phyloP scores from a whole-genome alignment of 345 rosid species.

The Eucalyptus rudis region DNA sequence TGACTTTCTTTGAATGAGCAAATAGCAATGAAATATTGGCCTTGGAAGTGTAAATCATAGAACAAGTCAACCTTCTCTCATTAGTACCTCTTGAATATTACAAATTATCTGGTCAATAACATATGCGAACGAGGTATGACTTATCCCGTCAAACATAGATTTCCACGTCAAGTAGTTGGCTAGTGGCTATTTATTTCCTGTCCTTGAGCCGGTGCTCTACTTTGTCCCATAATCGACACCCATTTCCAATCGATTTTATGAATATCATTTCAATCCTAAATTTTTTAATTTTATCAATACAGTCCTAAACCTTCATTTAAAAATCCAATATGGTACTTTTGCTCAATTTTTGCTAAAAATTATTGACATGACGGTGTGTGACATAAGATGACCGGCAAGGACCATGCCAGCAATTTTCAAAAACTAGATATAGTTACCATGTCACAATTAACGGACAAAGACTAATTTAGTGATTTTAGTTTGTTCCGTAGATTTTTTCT shows the following conservation, averaged over 20 bases:
- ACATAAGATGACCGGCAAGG: accelerated
- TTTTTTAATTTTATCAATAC: neutral
- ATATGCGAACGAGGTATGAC: neutral
- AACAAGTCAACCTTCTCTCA: neutral
- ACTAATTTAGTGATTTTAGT: too few relatives aligned
- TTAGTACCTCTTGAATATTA: neutral
- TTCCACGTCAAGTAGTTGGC: too few relatives aligned
- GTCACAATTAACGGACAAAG: neutral
- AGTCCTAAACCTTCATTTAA: too few relatives aligned
- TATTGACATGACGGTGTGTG: too few relatives aligned
- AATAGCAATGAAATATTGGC: neutral
- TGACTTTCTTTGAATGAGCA: neutral
- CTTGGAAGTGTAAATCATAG: neutral
- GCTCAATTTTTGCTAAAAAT: too few relatives aligned
- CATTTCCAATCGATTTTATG: neutral
- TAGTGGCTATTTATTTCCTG: neutral
- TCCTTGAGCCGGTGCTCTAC: neutral
- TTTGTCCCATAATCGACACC: neutral
- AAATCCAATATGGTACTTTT: too few relatives aligned
- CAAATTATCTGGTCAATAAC: neutral
- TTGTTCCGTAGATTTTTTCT: neutral
- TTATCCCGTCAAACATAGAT: too few relatives aligned
- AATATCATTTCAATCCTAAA: too few relatives aligned
- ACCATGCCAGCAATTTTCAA: too few relatives aligned
- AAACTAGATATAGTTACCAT: too few relatives aligned